These are phyloP conservation scores for Solanum boliviense DNA, from an alignment of 257 asterid genomes.

Conservation along the genomic window DNA sequence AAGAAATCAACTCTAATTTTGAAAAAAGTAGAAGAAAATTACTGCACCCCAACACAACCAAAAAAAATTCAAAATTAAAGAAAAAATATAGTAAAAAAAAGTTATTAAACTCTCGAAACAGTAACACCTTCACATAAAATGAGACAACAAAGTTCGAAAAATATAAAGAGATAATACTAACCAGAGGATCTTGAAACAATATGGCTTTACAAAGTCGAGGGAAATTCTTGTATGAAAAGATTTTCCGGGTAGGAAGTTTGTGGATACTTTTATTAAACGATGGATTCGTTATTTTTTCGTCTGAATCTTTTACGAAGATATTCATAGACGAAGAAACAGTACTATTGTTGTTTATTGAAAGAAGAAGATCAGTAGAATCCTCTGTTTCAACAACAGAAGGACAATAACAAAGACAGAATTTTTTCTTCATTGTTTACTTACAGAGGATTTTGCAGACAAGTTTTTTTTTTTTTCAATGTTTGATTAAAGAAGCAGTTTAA, in stretches of 20 bases:
- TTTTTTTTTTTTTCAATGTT: neutral
- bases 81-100: neutral
- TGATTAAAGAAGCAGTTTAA: neutral
- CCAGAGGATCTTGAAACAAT: neutral
- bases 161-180: neutral
- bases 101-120: accelerated
- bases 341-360: neutral
- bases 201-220: neutral
- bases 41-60: neutral
- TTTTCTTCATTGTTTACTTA: slow-evolving; percentile 11
- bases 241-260: neutral
- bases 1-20: accelerated
- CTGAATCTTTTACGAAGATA: neutral
- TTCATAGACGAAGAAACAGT: neutral
- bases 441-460: neutral
- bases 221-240: neutral
- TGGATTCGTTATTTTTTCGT: neutral
- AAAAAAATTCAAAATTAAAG: neutral
- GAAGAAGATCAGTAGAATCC: neutral
- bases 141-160: neutral
- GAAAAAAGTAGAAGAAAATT: neutral
- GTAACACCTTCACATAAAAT: neutral
- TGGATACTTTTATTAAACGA: neutral
- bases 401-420: slow-evolving; percentile 11
- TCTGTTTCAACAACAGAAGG: slow-evolving; percentile 1